These are phyloP conservation scores for Talaromyces nanjingensis DNA, from an alignment of 495 filamentous ascomycete species.

Conservation along the genomic window DNA sequence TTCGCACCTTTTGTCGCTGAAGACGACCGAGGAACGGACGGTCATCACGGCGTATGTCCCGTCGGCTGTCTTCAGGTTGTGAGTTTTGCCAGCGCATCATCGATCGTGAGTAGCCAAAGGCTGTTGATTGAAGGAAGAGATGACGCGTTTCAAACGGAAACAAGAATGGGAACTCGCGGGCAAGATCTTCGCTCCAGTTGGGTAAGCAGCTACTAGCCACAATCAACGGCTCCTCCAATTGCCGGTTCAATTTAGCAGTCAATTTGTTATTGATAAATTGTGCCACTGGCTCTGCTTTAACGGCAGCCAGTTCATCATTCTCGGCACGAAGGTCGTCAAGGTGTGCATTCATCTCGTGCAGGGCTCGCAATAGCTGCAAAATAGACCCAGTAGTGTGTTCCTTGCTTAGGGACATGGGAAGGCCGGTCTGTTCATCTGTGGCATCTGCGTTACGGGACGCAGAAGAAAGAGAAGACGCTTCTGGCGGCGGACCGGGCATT, in stretches of 20 bases:
- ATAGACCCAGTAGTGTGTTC: constrained; percentile 80
- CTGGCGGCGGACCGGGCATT: constrained; percentile 75
- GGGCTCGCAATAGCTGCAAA: constrained; percentile 77
- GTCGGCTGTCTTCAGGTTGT: constrained; percentile 70
- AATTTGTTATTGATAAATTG: constrained; percentile 99
- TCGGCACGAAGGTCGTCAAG: constrained; percentile 95
- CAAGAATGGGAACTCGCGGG: constrained; percentile 92
- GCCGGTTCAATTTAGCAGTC: constrained; percentile 96
- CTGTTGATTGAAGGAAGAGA: constrained; percentile 94
- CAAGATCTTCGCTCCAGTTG: constrained; percentile 95
- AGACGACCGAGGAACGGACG: constrained; percentile 87
- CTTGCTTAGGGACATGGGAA: constrained; percentile 79
- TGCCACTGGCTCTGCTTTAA: constrained; percentile 78
- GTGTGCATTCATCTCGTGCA: constrained; percentile 91
- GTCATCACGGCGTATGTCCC: constrained; percentile 80
- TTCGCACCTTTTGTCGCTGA: constrained; percentile 95
- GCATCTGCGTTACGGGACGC: constrained; percentile 39
- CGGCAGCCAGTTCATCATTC: constrained; percentile 59
- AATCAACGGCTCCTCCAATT: constrained; percentile 96
- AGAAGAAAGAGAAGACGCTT: constrained; percentile 59
- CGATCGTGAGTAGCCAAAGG: constrained; percentile 94
- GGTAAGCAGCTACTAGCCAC: constrained; percentile 96
- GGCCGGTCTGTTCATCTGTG: constrained; percentile 41
- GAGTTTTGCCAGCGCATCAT: constrained; percentile 97
- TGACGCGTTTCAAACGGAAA: constrained; percentile 99